Conservation (phyloP, 2,329 filamentous ascomycete species). For the Pseudonectria buxi region DNA sequence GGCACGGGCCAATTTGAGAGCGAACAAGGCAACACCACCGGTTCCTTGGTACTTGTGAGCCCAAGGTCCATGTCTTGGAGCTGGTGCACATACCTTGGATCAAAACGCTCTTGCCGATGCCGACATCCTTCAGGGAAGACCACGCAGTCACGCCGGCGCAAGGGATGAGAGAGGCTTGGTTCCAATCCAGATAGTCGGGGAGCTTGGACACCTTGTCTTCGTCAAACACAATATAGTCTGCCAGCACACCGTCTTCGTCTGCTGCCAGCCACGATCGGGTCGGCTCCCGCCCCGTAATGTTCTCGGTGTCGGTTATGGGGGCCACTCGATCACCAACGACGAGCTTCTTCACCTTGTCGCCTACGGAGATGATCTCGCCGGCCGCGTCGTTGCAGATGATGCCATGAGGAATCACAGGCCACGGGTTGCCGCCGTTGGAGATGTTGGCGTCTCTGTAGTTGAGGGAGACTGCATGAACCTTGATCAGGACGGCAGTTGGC, state of each 20-base stretch:
- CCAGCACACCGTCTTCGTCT: constrained; percentile 37
- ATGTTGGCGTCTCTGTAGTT: constrained; percentile 33
- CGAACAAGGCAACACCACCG: constrained; percentile 32
- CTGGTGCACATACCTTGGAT: constrained; percentile 30
- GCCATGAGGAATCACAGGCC: constrained; percentile 29
- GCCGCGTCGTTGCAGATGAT: constrained; percentile 34
- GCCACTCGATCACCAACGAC: constrained; percentile 30
- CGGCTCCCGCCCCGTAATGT: constrained; percentile 31
- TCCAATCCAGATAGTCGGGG: constrained; percentile 31
- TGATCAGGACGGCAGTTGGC: constrained; percentile 25
- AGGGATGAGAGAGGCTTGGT: constrained; percentile 30
- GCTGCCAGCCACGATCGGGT: constrained; percentile 36
- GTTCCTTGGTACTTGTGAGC: constrained; percentile 23
- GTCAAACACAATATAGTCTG: constrained; percentile 34
- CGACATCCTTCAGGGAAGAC: constrained; percentile 33
- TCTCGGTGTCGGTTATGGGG: constrained; percentile 32
- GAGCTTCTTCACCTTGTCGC: constrained; percentile 27
- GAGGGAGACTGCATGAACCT: constrained; percentile 26
- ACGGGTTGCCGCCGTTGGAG: constrained; percentile 33
- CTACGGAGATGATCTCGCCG: constrained; percentile 32
- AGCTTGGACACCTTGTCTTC: constrained; percentile 30
- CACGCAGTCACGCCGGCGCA: constrained; percentile 41
- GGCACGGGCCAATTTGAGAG: constrained; percentile 40
- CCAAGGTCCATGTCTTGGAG: fast-evolving
- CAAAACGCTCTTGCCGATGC: constrained; percentile 33